Conservation (phyloP, 139 green algal genomes). For the Gonium pectorale region DNA sequence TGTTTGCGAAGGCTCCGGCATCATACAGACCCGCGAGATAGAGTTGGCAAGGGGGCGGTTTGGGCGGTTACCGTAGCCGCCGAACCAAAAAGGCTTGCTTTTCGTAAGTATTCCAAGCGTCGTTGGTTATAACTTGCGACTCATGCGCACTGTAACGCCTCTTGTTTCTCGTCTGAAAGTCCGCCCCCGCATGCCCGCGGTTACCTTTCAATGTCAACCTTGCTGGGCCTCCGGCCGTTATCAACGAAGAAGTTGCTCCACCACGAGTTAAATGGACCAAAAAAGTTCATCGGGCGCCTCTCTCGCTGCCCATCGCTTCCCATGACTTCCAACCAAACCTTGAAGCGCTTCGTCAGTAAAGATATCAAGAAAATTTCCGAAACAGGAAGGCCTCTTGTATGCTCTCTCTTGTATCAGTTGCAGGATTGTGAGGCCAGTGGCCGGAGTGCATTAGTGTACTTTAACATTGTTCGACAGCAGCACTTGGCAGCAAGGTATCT, state of each 20-base stretch:
- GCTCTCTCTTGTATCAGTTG: background rate
- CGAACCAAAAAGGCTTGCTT: background rate
- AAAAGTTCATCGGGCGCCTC: constrained; percentile 12
- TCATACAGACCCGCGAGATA: background rate
- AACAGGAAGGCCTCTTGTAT: background rate
- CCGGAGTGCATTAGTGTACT: background rate
- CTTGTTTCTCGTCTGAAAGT: background rate
- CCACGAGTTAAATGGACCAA: constrained; percentile 34
- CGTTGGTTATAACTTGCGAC: too few species aligned
- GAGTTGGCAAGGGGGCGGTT: background rate
- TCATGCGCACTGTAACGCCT: background rate
- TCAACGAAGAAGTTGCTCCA: constrained; percentile 6
- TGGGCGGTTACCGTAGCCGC: background rate
- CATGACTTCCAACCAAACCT: background rate
- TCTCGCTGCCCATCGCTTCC: background rate
- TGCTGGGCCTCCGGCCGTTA: background rate
- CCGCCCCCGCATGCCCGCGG: background rate
- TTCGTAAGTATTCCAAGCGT: background rate
- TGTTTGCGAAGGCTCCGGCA: background rate
- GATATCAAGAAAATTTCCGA: background rate
- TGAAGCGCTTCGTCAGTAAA: too few species aligned
- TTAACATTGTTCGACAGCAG: background rate
- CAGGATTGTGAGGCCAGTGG: background rate
- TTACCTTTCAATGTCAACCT: constrained; percentile 23
- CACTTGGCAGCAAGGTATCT: too few species aligned